Evolutionary conservation across 139 green algal species (phyloP).

Genomic region (Desmodesmus armatus): DNA sequence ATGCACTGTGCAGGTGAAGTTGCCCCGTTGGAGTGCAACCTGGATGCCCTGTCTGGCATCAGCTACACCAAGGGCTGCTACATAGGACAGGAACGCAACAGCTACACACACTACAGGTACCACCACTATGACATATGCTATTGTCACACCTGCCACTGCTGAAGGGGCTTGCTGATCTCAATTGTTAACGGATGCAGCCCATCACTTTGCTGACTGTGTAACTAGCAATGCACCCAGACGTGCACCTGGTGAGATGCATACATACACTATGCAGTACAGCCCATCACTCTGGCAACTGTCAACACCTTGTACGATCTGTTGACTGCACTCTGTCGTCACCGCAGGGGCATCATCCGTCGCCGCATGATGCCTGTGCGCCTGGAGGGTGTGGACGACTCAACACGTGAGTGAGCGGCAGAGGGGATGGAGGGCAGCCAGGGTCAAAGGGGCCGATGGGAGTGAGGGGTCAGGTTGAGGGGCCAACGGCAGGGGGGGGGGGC

Average conservation of each 20-base stretch:
- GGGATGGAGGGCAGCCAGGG: too few relatives aligned
- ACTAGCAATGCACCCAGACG: not conserved
- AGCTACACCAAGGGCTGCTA: constrained; percentile 98
- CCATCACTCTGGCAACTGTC: not conserved
- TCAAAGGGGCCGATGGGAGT: too few relatives aligned
- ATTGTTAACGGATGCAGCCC: not conserved
- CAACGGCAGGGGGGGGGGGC: too few relatives aligned
- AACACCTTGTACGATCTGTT: not conserved
- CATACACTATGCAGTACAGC: not conserved
- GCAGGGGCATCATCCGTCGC: constrained; percentile 85
- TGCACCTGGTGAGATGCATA: not conserved
- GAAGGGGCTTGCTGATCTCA: not conserved
- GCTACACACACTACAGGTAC: constrained; percentile 65
- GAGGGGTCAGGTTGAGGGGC: too few relatives aligned
- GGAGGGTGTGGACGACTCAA: not conserved
- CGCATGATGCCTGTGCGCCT: constrained; percentile 81
- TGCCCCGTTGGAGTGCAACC: constrained; percentile 94
- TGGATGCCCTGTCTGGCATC: constrained; percentile 91
- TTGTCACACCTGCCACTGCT: not conserved
- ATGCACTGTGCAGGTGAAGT: constrained; percentile 73
- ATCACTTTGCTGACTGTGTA: not conserved
- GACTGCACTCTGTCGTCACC: not conserved
- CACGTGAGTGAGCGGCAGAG: constrained; percentile 33
- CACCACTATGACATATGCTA: not conserved
- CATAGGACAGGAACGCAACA: constrained; percentile 78